Evolutionary conservation across 2,329 filamentous ascomycete genomes (phyloP).

Genomic region (Penicillium sp.): DNA sequence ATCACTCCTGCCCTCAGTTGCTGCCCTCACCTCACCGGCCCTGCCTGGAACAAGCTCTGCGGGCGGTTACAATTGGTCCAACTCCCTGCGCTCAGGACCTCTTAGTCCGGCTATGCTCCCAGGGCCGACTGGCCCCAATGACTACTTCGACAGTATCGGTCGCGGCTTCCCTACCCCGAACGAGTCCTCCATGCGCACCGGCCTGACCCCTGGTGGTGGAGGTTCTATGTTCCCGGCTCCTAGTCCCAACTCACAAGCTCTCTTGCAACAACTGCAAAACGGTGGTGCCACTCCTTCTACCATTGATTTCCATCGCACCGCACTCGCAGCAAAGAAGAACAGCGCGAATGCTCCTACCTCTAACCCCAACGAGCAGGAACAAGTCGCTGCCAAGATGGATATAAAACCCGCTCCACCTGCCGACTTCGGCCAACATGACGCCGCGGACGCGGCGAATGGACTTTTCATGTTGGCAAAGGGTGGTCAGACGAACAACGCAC

Average conservation of each 20-base stretch:
- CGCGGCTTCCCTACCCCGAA: conserved; percentile 91
- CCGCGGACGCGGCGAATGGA: conserved; percentile 90
- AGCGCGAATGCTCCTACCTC: conserved; percentile 45
- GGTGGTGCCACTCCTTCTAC: conserved; percentile 85
- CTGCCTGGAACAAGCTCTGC: conserved; percentile 71
- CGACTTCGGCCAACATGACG: conserved; percentile 80
- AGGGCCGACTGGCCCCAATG: conserved; percentile 66
- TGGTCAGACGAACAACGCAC: conserved; percentile 53
- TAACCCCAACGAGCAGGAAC: conserved; percentile 39
- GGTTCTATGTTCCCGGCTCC: conserved; percentile 96
- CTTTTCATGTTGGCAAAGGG: conserved; percentile 79
- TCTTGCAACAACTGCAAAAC: conserved; percentile 74
- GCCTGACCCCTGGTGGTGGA: conserved; percentile 87
- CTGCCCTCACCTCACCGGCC: conserved; percentile 84
- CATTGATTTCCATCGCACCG: conserved; percentile 90
- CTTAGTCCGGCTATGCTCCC: conserved; percentile 96
- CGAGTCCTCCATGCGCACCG: conserved; percentile 88
- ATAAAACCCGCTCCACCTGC: conserved; percentile 45
- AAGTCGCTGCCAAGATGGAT: conserved; percentile 43
- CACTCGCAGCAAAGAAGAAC: conserved; percentile 67
- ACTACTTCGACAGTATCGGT: conserved; percentile 85
- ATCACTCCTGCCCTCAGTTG: conserved; percentile 79
- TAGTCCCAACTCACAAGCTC: conserved; percentile 77
- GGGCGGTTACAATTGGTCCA: conserved; percentile 71
- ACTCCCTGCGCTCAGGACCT: conserved; percentile 85